These are phyloP conservation scores for Pelargonium myrrhifolium DNA, from an alignment of 441 rosid genomes.

Conservation along the genomic window DNA sequence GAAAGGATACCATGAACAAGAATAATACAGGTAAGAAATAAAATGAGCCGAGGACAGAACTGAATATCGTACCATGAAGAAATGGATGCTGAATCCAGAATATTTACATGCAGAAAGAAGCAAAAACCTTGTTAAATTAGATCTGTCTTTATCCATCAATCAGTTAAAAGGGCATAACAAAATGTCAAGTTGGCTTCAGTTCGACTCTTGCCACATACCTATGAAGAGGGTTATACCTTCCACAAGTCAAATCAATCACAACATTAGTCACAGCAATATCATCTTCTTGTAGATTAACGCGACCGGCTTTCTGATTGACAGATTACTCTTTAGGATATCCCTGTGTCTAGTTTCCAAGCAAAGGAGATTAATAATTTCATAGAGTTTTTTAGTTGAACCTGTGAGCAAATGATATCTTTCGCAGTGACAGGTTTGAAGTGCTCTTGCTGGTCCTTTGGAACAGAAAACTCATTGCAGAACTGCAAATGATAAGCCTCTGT, in stretches of 20 bases:
- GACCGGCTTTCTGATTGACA: conserved; percentile 46
- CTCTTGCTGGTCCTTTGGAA: conserved; percentile 74
- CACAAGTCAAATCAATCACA: conserved; percentile 82
- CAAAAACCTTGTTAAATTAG: conserved; percentile 11
- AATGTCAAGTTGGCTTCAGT: neutral
- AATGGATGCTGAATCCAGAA: conserved; percentile 61
- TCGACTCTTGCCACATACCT: conserved; percentile 35
- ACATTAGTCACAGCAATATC: conserved; percentile 76
- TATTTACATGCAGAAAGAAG: conserved; percentile 19
- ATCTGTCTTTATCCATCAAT: conserved; percentile 15
- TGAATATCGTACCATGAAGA: conserved; percentile 63
- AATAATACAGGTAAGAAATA: neutral
- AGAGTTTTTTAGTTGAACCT: conserved; percentile 36
- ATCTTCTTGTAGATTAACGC: conserved; percentile 57
- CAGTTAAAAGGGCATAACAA: conserved; percentile 1
- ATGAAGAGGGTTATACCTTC: conserved; percentile 76
- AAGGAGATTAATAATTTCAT: conserved; percentile 10
- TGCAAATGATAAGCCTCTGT: conserved; percentile 27
- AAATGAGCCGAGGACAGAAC: conserved; percentile 9
- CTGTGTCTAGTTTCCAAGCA: conserved; percentile 12
- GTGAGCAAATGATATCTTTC: conserved; percentile 82
- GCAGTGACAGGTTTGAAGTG: conserved; percentile 78
- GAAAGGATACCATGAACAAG: neutral
- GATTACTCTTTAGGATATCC: conserved; percentile 11
- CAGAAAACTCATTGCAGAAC: conserved; percentile 94